Conservation (phyloP, 2,329 filamentous ascomycete species). For the Penicillium sp. region DNA sequence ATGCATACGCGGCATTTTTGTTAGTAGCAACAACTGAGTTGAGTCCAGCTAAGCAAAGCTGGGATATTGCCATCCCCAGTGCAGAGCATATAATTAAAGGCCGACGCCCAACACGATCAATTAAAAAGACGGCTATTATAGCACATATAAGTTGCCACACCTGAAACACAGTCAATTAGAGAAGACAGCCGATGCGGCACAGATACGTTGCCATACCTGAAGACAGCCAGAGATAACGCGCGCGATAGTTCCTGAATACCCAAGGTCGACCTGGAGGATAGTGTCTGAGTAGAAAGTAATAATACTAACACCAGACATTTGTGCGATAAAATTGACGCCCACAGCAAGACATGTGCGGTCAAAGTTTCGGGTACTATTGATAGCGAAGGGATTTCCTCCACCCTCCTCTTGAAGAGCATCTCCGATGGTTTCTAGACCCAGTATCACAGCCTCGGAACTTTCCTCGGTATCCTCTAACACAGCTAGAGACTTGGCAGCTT, state of each 20-base stretch:
- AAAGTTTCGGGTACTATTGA: conserved; percentile 20
- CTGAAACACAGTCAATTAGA: conserved; percentile 74
- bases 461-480: conserved; percentile 2
- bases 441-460: not conserved
- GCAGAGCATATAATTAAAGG: conserved; percentile 61
- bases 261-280: conserved; percentile 24
- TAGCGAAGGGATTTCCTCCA: conserved; percentile 17
- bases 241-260: conserved; percentile 18
- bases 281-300: conserved; percentile 28
- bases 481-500: conserved; percentile 15
- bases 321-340: conserved; percentile 23
- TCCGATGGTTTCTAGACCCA: not conserved
- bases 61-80: conserved; percentile 54
- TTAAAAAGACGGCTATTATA: conserved; percentile 61
- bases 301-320: conserved; percentile 27
- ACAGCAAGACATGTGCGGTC: conserved; percentile 22
- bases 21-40: conserved; percentile 30
- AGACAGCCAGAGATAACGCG: conserved; percentile 22
- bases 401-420: not conserved
- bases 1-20: conserved; percentile 47
- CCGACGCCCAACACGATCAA: conserved; percentile 73
- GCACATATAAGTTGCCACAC: conserved; percentile 12
- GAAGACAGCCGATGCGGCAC: conserved; percentile 52
- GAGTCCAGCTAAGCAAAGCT: conserved; percentile 42
- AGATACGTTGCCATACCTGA: conserved; percentile 17